A percentile compares a stretch with the other conserved stretches of the same genome.
These are phyloP conservation scores for Kodamaea jinghongensis DNA, from an alignment of 805 yeast species.

Conservation along the genomic window DNA sequence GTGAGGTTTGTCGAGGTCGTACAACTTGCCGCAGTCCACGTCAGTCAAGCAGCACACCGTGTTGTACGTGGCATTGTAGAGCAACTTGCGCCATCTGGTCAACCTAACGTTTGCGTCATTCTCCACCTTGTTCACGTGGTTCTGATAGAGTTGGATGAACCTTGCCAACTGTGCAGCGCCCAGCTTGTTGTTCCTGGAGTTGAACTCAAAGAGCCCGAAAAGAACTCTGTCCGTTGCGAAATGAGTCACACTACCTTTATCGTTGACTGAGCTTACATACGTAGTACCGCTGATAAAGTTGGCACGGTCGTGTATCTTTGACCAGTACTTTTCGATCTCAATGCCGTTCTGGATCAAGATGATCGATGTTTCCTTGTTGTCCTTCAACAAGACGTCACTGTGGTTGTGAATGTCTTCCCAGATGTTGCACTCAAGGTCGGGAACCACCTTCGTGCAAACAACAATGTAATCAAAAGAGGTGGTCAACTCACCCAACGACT, in stretches of 20 bases:
- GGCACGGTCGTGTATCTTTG: conserved; percentile 32
- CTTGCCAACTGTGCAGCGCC: conserved; percentile 19
- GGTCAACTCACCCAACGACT: conserved; percentile 7
- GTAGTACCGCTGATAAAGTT: too few relatives aligned
- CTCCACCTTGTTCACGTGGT: conserved; percentile 18
- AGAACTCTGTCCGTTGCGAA: conserved; percentile 15
- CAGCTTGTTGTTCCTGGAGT: conserved; percentile 17
- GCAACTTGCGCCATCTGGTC: conserved; percentile 39
- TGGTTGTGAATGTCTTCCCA: conserved; percentile 21
- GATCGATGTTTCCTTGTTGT: conserved; percentile 20
- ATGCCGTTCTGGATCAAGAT: conserved; percentile 41
- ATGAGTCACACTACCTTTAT: conserved; percentile 21
- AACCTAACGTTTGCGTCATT: conserved; percentile 27
- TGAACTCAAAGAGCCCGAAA: conserved; percentile 15
- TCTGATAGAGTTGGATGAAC: conserved; percentile 26
- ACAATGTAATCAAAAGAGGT: conserved; percentile 36
- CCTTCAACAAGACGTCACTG: conserved; percentile 21
- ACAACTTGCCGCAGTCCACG: conserved; percentile 35
- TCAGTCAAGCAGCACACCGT: conserved; percentile 32
- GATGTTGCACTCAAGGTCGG: conserved; percentile 34
- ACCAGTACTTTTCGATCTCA: conserved; percentile 34
- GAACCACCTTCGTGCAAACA: conserved; percentile 37
- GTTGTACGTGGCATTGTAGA: conserved; percentile 35
- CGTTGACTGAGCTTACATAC: conserved; percentile 28
- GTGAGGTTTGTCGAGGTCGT: conserved; percentile 14